Base-by-base conservation (phyloP, 257 asterid species). In the Solanum bulbocastanum region DNA sequence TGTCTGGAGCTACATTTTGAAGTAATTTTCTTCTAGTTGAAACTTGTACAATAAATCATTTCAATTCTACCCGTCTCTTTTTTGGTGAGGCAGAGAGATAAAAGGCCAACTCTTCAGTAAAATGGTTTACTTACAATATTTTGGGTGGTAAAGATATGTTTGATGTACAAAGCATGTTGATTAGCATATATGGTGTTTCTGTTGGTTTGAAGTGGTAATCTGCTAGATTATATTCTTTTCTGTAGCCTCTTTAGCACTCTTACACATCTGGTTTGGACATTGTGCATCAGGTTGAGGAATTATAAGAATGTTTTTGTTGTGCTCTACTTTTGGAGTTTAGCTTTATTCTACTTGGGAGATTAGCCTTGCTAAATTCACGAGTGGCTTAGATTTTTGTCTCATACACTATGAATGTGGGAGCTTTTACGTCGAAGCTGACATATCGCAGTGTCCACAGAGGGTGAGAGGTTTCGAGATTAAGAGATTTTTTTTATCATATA, bases 71-170 rank as follows among this genome's bases (percentile, higher is more conserved):
- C 87, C 88, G 89, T 88, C 91, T 89, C 88, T 93, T 89, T 91
- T 91, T 90, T 82, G 92, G 94, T 33, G 94, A 90, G 89, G 93
- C 93, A 86, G 92, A 90, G 90, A 89, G 93, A 89, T 69, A 89
- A 90, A 92, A 69, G 90, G 93, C 89, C 88, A 93, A 88, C 92
- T 88, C 37, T 75, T 94, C 81, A 91, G 89, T 91, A 90, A 89
- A 93, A 89, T 62, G 92, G 93, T 89, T 90, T 73, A 90, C 94
- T 83, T 90, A 72, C 93, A 83, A 89, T 85, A 89, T 90, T 78
- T 78, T 87, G 86, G 87, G 85, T 93, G 94, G 93, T 90, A 91
- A 94, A 92, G 90, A 90, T 72, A 88, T 92, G 93, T 88, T 91
- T 91, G 92, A 92, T 90, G 90, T 90, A 71, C 83, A 78, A 78